Evolutionary conservation across 2,329 filamentous ascomycete species (phyloP), one percentile per base, ranked within the genome.

Genomic region (Neonectria neomacrospora): DNA sequence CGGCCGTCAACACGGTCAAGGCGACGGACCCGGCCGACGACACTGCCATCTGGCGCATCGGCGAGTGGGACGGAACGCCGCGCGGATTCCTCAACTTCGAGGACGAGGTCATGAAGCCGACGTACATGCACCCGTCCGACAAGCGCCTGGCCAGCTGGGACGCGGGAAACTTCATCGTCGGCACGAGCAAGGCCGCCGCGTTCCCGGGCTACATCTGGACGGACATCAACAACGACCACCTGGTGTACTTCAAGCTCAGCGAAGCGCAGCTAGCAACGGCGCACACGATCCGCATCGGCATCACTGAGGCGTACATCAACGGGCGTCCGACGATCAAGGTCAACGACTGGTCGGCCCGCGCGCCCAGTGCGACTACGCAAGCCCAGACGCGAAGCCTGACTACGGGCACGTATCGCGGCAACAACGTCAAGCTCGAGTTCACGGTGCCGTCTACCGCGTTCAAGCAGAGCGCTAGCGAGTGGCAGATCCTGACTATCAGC

Each of bases 131-230:
- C 55, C 78, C 78, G 3, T 79, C 74, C 2, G 74, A 77, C 63
- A 69, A 66, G 53, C 74, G 74, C 2, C 72, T 78, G 34, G 58
- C 72, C 14, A 64, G 65, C 14, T 78, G 75, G 75, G 72, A 74
- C 47, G 64, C 72, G 9, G 67, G 67, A 51, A 78, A 77, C 69
- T 77, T 73, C 64, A 78, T 77, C 50, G 71, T 78, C 14, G 76
- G 77, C 53, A 77, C 77, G 10, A 75, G 74, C 23, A 64, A 74
- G 5, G 69, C 71, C 3, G 76, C 71, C 58, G 65, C 69, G 20
- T 79, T 81, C 68, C 80, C 79, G 0, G 77, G 78, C 2, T 81
- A 81, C 63, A 80, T 81, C 58, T 81, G 78, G 78, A 75, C 76
- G 32, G 79, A 78, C 45, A 61, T 81, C 53, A 81, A 81, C 71